Percentiles rank a stretch among this genome's conserved stretches.
phyloP scores from a whole-genome alignment of 2,329 filamentous ascomycete genomes.

The Lizonia empirigonia region DNA sequence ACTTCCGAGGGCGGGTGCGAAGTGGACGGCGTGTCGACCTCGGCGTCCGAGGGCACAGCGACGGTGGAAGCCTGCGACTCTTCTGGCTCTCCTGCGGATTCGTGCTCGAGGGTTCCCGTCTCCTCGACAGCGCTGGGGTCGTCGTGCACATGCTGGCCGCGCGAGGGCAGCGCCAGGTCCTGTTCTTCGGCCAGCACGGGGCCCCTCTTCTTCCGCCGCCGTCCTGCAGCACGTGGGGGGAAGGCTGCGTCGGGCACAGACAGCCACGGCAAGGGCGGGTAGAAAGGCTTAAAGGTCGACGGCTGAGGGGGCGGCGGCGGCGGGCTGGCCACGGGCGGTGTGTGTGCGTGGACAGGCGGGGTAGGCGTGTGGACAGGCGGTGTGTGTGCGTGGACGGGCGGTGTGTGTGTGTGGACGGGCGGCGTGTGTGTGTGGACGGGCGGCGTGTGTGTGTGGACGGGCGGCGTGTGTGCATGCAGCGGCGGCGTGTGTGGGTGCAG shows the following conservation, averaged over 20 bases:
- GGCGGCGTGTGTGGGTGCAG: conserved; percentile 45
- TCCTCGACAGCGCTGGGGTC: conserved; percentile 20
- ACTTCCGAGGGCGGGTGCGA: conserved; percentile 64
- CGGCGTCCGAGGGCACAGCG: conserved; percentile 53
- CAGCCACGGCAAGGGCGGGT: conserved; percentile 64
- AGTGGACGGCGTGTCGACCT: conserved; percentile 62
- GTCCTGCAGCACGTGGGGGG: conserved; percentile 56
- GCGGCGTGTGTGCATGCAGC: conserved; percentile 36
- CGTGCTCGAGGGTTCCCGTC: conserved; percentile 34
- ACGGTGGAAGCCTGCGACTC: conserved; percentile 53
- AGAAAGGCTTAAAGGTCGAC: conserved; percentile 52
- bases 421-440: conserved; percentile 36
- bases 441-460: conserved; percentile 40
- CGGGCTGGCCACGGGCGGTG: conserved; percentile 1
- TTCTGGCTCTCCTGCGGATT: conserved; percentile 49
- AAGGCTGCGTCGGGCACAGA: conserved; percentile 62
- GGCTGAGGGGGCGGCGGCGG: conserved; percentile 27
- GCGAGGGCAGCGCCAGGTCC: conserved; percentile 59
- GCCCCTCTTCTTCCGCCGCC: conserved; percentile 53
- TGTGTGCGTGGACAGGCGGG: conserved; percentile 14
- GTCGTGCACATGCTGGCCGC: conserved; percentile 43
- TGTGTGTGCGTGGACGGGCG: conserved; percentile 34
- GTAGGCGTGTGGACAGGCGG: conserved; percentile 37
- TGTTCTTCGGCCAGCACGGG: conserved; percentile 47
- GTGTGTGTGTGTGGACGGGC: not conserved